phyloP scores from a whole-genome alignment of 441 rosid genomes.

The Syzygium syzygioides region DNA sequence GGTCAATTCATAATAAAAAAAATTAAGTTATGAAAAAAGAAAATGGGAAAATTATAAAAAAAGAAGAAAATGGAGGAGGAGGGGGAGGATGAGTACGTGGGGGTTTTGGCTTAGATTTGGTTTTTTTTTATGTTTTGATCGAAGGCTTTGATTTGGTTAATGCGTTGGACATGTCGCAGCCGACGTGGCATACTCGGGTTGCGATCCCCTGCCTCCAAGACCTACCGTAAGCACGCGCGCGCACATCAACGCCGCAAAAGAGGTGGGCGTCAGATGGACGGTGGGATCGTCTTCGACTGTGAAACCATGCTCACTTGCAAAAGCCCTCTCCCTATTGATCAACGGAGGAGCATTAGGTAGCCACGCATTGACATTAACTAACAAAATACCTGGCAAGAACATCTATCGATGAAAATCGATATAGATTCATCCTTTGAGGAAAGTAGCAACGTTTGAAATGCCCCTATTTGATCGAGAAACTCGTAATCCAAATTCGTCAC shows the following conservation, averaged over 20 bases:
- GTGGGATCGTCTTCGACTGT: neutral
- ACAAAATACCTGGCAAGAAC: neutral
- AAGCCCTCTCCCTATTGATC: neutral
- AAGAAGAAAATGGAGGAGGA: neutral
- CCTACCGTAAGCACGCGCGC: neutral
- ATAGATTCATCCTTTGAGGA: neutral
- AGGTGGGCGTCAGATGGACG: neutral
- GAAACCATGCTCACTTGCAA: neutral
- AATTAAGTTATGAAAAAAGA: neutral
- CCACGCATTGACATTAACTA: neutral
- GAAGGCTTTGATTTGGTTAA: neutral
- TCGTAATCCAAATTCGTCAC: neutral
- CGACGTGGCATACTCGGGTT: neutral
- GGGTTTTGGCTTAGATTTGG: slow-evolving; percentile 20
- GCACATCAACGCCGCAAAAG: neutral
- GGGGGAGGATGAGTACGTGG: slow-evolving; percentile 4
- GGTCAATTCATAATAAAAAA: neutral
- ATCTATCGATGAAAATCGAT: neutral
- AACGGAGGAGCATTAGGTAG: neutral
- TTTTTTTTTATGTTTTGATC: no score
- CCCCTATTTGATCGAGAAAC: neutral
- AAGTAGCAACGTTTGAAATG: neutral
- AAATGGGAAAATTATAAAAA: neutral
- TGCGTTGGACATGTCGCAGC: neutral
- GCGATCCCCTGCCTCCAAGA: neutral